Evolutionary conservation across 2,329 filamentous ascomycete genomes (phyloP), one percentile per base, ranked within the genome.

Genomic region (Bertia moriformis): DNA sequence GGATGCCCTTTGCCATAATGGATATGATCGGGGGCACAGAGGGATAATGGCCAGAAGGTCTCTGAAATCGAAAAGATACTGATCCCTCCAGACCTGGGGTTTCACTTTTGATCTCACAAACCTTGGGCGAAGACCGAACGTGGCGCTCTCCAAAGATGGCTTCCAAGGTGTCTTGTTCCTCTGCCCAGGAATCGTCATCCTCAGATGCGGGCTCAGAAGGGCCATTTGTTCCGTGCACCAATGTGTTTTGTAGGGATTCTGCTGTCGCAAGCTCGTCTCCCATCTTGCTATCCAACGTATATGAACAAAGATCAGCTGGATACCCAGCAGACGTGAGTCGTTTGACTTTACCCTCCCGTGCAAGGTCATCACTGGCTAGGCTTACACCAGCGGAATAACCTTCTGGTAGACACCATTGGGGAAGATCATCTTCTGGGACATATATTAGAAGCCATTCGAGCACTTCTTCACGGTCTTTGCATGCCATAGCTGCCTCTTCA

Each of bases 391-490:
- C 78, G 7, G 73, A 68, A 51, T 84, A 85, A 32, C 72, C 72
- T 52, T 83, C 78, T 1, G 80, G 79, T 38, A 85, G 58, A 55
- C 73, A 73, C 76, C 78, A 83, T 4, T 63, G 58, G 2, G 80
- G 80, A 14, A 84, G 57, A 51, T 84, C 80, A 52, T 84, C 80
- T 49, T 85, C 80, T 3, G 80, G 80, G 7, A 84, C 75, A 54
- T 84, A 78, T 30, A 84, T 78, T 24, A 84, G 64, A 15, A 85
- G 63, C 79, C 79, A 85, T 47, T 84, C 79, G 18, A 85, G 60
- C 27, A 75, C 69, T 49, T 84, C 80, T 53, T 83, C 78, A 22
- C 70, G 63, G 51, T 82, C 77, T 53, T 77, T 80, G 52, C 78
- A 83, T 41, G 77, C 67, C 36, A 69, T 66, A 4, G 71, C 63